Base-by-base conservation (phyloP, 139 green algal genomes). In the Closterium sp. region DNA sequence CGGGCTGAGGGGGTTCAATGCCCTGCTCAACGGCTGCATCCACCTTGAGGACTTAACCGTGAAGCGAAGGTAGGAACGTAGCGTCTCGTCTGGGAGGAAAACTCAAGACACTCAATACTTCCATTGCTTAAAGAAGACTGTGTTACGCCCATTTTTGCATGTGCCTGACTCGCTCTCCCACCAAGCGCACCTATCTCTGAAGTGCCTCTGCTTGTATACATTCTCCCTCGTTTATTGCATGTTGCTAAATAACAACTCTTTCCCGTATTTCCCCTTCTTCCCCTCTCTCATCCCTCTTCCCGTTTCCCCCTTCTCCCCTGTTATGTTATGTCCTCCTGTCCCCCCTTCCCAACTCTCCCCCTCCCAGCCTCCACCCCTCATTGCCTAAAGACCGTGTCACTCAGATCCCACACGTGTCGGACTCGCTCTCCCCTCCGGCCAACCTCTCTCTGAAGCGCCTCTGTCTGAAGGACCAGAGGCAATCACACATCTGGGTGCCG, bases 21-120 rank as follows among this genome's bases (percentile, higher is more conserved):
- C 85, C 22, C 70, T 93, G 30, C 90, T 93, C 22, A 29, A 84
- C 13, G 62, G 91, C 29, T 93, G 90, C 87, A 31, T 30, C 7
- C 32, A 32, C 17, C 31, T 93, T 27, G 85, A 93, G 27, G 90
- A 93, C 30, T 87, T 93, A 21, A 93, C 90, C 34, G 70, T 93
- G 9, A 93, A 93, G 11, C 5, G 38, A 50, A 50, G 38, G 38
- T 50, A 50, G 7, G 9, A 42, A 42, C 9, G 34, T 4, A 42
- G 34, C 9, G 34, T 42, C 34, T 42, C 9, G 34, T 42, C 34
- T 42, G 34, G 1, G 34, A 10, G 34, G 34, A 42, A 42, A 42
- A 42, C 9, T 6, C 6, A 42, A 42, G 1, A 42, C 34, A 42
- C n/a, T 42, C 34, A 42, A 42, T 42, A 42, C 34, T 42, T 6